These are phyloP conservation scores for Sporothrix humicola DNA, from an alignment of 2,329 filamentous ascomycete genomes.

Conservation along the genomic window DNA sequence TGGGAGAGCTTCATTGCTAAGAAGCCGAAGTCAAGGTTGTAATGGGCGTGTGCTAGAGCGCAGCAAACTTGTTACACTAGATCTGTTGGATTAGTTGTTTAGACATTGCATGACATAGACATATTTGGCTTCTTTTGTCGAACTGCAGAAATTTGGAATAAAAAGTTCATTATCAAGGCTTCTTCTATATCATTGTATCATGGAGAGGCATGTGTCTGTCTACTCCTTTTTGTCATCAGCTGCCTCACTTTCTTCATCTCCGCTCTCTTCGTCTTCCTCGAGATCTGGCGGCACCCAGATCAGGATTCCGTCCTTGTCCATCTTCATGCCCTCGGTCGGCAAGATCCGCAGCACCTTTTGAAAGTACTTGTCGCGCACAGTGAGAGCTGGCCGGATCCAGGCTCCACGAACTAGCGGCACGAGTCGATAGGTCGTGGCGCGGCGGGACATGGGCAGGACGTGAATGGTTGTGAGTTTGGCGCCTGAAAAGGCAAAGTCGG, in stretches of 20 bases:
- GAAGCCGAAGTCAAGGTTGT: constrained; percentile 34
- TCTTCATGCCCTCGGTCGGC: constrained; percentile 71
- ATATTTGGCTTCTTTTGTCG: not conserved
- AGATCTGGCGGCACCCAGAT: constrained; percentile 63
- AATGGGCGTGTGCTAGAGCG: not conserved
- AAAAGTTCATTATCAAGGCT: not conserved
- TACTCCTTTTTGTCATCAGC: not conserved
- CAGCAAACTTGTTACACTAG: not conserved
- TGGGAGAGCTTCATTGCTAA: constrained; percentile 47
- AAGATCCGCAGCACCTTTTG: constrained; percentile 86
- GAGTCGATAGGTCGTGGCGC: constrained; percentile 74
- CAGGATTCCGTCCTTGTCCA: constrained; percentile 73
- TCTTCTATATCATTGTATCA: not conserved
- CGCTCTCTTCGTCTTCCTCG: constrained; percentile 39
- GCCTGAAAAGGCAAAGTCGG: constrained; percentile 91
- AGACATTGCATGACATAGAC: not conserved
- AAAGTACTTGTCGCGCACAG: constrained; percentile 88
- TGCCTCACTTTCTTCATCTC: constrained; percentile 1
- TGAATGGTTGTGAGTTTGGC: constrained; percentile 81
- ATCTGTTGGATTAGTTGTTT: not conserved
- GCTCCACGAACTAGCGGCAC: constrained; percentile 68
- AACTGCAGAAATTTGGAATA: too few species aligned
- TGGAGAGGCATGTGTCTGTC: not conserved
- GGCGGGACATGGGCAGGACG: constrained; percentile 79
- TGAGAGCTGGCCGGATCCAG: constrained; percentile 74